Evolutionary conservation across 352 stramenopile species (phyloP), one percentile per base, ranked within the genome.

Genomic region (Globisporangium uncinulatum): DNA sequence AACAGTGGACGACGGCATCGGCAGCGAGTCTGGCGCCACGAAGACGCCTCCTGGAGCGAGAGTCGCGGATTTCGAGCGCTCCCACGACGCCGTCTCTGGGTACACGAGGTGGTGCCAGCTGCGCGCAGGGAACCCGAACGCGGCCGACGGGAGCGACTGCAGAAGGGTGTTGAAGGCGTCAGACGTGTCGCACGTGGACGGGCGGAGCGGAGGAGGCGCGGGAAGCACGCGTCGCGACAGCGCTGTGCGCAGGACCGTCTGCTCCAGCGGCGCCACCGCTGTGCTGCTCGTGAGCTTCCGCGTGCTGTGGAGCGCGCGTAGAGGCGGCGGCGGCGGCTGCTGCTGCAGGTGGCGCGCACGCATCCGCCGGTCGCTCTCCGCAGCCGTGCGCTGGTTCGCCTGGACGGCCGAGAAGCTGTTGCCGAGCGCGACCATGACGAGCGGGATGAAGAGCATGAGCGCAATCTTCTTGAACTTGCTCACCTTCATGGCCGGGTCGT

Each of bases 391-490:
- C 60, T 83, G 69, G 50, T 86, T 86, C 49, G 76, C 73, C 45
- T 86, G 76, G 32, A 86, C 62, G 29, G 76, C 71, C 39, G 75
- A 83, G 29, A 86, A 64, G 17, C 64, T 74, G 51, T 67, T 81
- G 24, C 75, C 69, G 21, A 86, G 64, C 6, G 75, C 73, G 66
- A 83, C 67, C 75, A 79, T 83, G 20, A 79, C 67, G 1, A 74
- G 54, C 6, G 75, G 71, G 51, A 83, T 76, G 57, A 83, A 86
- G 36, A 86, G 73, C 50, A 71, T 76, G 32, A 86, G 71, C 20
- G 65, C 63, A n/a, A 73, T 69, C 56, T 81, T 80, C 63, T 86
- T 86, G 59, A 73, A 63, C 59, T 83, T 83, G 62, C 66, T 70
- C 14, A 64, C 70, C 3, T 62, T 43, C 37, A 43, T 43, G 6